Conservation (phyloP, 1,284 basidiomycete genomes). For the Fomitopsis betulina region DNA sequence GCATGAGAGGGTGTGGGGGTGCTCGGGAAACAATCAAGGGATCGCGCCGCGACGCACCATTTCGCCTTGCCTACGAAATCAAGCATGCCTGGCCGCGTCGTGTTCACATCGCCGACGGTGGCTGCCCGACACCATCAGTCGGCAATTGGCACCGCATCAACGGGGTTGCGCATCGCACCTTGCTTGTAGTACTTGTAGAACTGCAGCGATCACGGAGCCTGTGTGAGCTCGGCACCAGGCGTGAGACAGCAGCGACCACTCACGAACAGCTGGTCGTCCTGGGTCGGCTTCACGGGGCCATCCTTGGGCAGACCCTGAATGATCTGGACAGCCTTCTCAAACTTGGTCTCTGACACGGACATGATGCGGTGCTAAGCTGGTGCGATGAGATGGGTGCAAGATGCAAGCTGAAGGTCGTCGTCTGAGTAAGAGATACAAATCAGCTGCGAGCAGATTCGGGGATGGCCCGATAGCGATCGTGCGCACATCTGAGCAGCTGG, state of each 20-base stretch:
- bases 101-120: slow-evolving; percentile 71
- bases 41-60: slow-evolving; percentile 48
- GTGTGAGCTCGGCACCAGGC: slow-evolving; percentile 4
- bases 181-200: slow-evolving; percentile 95
- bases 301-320: slow-evolving; percentile 72
- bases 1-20: slow-evolving; percentile 21
- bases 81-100: slow-evolving; percentile 61
- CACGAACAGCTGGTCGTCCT: slow-evolving; percentile 78
- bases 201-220: slow-evolving; percentile 36
- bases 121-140: slow-evolving; percentile 36
- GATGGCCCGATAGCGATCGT: slow-evolving; percentile 1
- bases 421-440: slow-evolving; percentile 8
- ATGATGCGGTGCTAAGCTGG: slow-evolving; percentile 26
- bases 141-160: not conserved
- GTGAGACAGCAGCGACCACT: slow-evolving; percentile 23
- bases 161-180: slow-evolving; percentile 39
- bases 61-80: slow-evolving; percentile 83
- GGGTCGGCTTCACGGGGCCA: slow-evolving; percentile 73
- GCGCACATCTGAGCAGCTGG: not conserved
- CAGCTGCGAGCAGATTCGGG: not conserved
- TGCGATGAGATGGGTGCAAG: slow-evolving; percentile 3
- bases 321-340: slow-evolving; percentile 77
- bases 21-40: slow-evolving; percentile 5
- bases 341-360: slow-evolving; percentile 65
- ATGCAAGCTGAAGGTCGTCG: not conserved